Evolutionary conservation across 2,329 filamentous ascomycete species (phyloP).

Genomic region (Diplodia sapinea): DNA sequence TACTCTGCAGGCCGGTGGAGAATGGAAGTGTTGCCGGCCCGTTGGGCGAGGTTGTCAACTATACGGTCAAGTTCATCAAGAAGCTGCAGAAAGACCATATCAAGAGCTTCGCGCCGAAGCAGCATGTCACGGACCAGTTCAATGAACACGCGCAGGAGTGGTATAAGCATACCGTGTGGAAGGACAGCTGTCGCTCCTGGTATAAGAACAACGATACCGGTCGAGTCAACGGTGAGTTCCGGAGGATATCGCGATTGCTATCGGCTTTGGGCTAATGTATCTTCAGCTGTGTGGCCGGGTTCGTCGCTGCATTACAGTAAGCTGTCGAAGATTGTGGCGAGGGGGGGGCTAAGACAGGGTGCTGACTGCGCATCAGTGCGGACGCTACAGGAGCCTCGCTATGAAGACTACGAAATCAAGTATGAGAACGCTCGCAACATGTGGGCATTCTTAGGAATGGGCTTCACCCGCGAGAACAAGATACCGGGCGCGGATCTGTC

Average conservation of each 20-base stretch:
- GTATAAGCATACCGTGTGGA: slow-evolving; percentile 59
- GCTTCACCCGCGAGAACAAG: slow-evolving; percentile 42
- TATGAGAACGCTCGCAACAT: slow-evolving; percentile 48
- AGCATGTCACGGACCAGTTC: slow-evolving; percentile 51
- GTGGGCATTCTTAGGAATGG: slow-evolving; percentile 53
- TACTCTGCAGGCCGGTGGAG: slow-evolving; percentile 49
- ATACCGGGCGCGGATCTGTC: slow-evolving; percentile 42
- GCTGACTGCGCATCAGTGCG: slow-evolving; percentile 35
- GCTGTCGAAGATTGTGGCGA: not conserved
- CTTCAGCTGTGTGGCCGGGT: slow-evolving; percentile 56
- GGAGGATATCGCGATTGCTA: not conserved
- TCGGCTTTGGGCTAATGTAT: not conserved
- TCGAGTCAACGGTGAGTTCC: slow-evolving; percentile 40
- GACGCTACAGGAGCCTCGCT: slow-evolving; percentile 48
- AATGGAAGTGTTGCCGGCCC: slow-evolving; percentile 55
- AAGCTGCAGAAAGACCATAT: slow-evolving; percentile 56
- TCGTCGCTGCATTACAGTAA: slow-evolving; percentile 56
- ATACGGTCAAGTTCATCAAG: slow-evolving; percentile 51
- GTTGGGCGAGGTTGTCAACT: slow-evolving; percentile 47
- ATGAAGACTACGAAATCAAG: slow-evolving; percentile 53
- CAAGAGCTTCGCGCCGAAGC: slow-evolving; percentile 49
- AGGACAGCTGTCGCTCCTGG: slow-evolving; percentile 53
- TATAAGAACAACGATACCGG: slow-evolving; percentile 53
- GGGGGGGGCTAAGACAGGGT: not conserved
- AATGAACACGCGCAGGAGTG: slow-evolving; percentile 55